Base-by-base conservation (phyloP, 2,329 filamentous ascomycete genomes). In the Neopestalotiopsis clavispora region DNA sequence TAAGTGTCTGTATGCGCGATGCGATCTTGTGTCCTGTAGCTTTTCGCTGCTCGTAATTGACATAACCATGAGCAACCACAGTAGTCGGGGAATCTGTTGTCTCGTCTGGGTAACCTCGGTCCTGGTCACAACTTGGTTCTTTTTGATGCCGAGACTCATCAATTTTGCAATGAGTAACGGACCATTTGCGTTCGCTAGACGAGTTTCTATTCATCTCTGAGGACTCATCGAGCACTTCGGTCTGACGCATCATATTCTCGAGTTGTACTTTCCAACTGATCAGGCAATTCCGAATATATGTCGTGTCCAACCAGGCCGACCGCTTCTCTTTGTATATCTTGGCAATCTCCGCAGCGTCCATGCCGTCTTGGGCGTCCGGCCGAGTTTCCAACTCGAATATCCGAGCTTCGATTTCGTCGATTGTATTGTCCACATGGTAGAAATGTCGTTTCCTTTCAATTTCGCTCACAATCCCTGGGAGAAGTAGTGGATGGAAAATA, bases 381-480 rank as follows among this genome's bases (percentile, higher is more conserved):
- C 20, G 56, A 23, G 12, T 45, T 20, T 75, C 71, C 1, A 76
- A 66, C 2, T 76, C 66, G 13, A 72, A 69, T 3, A 78, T 76
- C 0, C 69, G 70, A 1, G 61, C 66, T 52, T 78, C 75, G 1
- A 78, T 67, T 1, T 73, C 66, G 30, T 72, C 68, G 12, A 75
- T 74, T 14, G 71, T 71, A 0, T 58, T 7, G 3, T 75, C 71
- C 0, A 75, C 69, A 0, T 74, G 59, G 0, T 63, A 10, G 3
- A 74, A 64, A 40, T 78, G 74, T 28, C 77, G 70, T 1, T 42
- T 57, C 4, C 76, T 69, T 61, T 80, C 77, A 0, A 79, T 67
- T 65, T 80, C 78, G 2, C 73, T 74, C 7, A 80, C 72, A 1
- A 80, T 78, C 1, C 75, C 77, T 0, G 74, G 74, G 4, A 78